These are phyloP conservation scores for Colletotrichum sidae DNA, from an alignment of 2,329 filamentous ascomycete species.

Conservation along the genomic window DNA sequence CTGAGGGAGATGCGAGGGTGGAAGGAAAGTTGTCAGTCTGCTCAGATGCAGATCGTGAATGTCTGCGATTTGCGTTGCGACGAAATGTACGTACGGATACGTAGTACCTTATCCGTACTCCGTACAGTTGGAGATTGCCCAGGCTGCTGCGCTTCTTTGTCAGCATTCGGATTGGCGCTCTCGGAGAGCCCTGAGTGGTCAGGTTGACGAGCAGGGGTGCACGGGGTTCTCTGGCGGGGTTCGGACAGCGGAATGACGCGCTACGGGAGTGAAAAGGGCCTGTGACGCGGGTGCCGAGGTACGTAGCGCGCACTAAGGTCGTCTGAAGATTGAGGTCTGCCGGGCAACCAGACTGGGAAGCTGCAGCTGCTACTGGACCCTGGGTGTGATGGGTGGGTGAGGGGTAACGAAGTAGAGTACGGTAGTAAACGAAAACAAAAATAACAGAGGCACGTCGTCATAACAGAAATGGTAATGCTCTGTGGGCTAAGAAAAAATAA, in stretches of 20 bases:
- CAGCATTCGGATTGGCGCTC: slow-evolving; percentile 7
- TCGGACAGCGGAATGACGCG: slow-evolving; percentile 29
- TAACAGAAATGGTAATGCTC: slow-evolving; percentile 5
- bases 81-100: background rate
- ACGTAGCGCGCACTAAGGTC: slow-evolving; percentile 27
- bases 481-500: background rate
- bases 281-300: background rate
- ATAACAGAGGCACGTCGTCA: slow-evolving; percentile 11
- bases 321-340: background rate
- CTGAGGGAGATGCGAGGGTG: background rate
- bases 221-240: slow-evolving; percentile 30
- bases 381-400: no score
- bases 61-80: background rate
- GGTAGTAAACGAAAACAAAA: slow-evolving; percentile 9
- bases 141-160: slow-evolving; percentile 6
- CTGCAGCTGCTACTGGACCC: no score
- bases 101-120: no score
- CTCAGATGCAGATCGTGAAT: background rate
- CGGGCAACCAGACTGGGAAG: slow-evolving; percentile 22
- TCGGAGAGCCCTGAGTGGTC: slow-evolving; percentile 9
- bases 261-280: background rate
- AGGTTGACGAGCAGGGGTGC: slow-evolving; percentile 13
- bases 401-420: no score
- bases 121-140: background rate
- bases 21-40: background rate